A percentile compares a stretch with the other conserved stretches of the same genome.
Evolutionary conservation across 305 asterid species (phyloP).

Genomic region (Fraxinus xanthoxyloides): DNA sequence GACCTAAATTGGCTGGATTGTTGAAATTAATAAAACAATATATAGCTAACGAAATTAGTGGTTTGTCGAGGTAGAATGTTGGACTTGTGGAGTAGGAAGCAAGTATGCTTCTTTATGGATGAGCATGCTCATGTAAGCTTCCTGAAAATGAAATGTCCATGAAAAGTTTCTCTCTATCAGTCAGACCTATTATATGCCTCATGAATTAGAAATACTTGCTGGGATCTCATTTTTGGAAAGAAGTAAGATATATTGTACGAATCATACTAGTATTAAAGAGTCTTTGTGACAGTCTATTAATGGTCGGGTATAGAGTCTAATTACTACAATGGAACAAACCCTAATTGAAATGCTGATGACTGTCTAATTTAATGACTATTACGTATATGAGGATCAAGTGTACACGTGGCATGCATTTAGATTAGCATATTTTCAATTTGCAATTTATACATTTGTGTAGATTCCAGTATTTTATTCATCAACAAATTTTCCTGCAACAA

Average conservation of each 20-base stretch:
- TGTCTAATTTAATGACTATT: background rate
- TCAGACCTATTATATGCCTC: background rate
- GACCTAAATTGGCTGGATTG: slow-evolving; percentile 5
- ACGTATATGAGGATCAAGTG: background rate
- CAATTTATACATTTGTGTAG: background rate
- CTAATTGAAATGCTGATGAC: background rate
- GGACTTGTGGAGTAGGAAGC: background rate
- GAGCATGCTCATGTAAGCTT: background rate
- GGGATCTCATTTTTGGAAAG: slow-evolving; percentile 1
- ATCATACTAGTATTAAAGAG: background rate
- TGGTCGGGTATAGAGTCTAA: background rate
- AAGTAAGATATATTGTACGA: background rate
- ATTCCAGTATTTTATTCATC: slow-evolving; percentile 8
- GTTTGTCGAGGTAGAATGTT: background rate
- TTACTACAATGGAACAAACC: background rate
- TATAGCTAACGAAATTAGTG: background rate
- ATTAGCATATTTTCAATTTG: background rate
- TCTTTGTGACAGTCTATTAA: background rate
- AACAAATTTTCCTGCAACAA: slow-evolving; percentile 4
- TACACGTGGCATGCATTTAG: background rate
- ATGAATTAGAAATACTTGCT: background rate
- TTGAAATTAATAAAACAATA: background rate
- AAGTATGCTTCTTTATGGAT: slow-evolving; percentile 6
- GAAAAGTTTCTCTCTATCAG: background rate
- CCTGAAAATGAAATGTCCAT: background rate